A percentile compares a stretch with the other conserved stretches of the same genome.
Conservation (phyloP, 75 land plant species). For the Sequoiadendron giganteum region DNA sequence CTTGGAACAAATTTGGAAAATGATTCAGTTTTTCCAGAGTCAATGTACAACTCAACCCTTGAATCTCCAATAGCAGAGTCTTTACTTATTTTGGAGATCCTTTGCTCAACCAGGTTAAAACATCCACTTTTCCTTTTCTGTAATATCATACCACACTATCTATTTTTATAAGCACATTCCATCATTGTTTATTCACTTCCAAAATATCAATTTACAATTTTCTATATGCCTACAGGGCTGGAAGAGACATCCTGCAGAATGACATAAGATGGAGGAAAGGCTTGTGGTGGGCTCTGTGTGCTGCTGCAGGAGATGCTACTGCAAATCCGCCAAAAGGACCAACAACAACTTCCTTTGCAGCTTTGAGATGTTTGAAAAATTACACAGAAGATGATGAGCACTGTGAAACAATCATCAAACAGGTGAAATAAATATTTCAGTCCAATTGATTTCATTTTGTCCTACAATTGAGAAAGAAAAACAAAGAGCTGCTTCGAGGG, state of each 20-base stretch:
- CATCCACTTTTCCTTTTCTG: not conserved
- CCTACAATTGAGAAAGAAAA: not conserved
- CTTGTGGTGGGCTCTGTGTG: constrained; percentile 49
- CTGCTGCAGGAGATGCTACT: constrained; percentile 45
- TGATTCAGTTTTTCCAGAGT: constrained; percentile 26
- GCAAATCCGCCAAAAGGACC: constrained; percentile 39
- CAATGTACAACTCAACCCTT: constrained; percentile 22
- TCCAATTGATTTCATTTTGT: constrained; percentile 1
- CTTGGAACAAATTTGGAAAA: constrained; percentile 34
- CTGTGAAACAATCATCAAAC: constrained; percentile 26
- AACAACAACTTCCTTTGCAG: constrained; percentile 45
- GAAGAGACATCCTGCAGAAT: constrained; percentile 28
- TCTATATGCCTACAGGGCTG: constrained; percentile 26
- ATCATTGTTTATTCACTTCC: not conserved
- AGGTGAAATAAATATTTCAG: constrained; percentile 20
- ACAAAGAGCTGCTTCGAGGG: not conserved
- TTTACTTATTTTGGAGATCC: constrained; percentile 31
- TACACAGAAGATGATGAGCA: constrained; percentile 32
- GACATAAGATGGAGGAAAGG: constrained; percentile 47
- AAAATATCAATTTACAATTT: constrained; percentile 1
- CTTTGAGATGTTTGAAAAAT: constrained; percentile 42
- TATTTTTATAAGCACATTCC: not conserved
- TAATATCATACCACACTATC: not conserved
- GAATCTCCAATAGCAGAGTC: constrained; percentile 46
- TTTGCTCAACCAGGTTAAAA: constrained; percentile 32